A percentile compares a stretch with the other conserved stretches of the same genome.
Conservation (phyloP, 257 asterid genomes). For the Plantago elongata region DNA sequence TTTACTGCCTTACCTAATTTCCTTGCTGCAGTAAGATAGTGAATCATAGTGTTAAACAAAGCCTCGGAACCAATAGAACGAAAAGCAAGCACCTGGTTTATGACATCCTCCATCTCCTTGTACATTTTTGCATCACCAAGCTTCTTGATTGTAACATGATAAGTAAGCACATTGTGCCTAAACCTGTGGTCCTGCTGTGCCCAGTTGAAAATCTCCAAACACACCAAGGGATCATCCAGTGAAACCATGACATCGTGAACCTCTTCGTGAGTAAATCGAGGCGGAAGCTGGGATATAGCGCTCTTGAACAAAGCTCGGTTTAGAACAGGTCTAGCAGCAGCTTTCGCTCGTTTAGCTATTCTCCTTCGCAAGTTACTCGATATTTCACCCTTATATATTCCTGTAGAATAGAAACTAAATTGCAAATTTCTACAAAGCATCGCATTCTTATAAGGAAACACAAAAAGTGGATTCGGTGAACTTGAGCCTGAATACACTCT, state of each 20-base stretch:
- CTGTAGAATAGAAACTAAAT: constrained; percentile 39
- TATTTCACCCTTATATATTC: constrained; percentile 55
- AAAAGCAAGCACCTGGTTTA: constrained; percentile 76
- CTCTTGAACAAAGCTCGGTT: constrained; percentile 46
- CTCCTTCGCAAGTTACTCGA: constrained; percentile 71
- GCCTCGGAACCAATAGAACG: constrained; percentile 64
- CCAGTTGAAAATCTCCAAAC: constrained; percentile 90
- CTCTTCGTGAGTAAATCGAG: constrained; percentile 76
- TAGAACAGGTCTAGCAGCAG: constrained; percentile 62
- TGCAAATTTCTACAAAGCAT: constrained; percentile 10
- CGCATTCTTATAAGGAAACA: constrained; percentile 10
- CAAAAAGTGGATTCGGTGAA: constrained; percentile 12
- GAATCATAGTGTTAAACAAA: constrained; percentile 69
- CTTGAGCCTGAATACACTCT: background rate
- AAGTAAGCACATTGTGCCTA: constrained; percentile 56
- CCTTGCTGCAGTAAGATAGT: constrained; percentile 76
- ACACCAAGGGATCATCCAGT: constrained; percentile 63
- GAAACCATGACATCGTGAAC: constrained; percentile 51
- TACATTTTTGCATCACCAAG: constrained; percentile 80
- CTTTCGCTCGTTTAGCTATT: constrained; percentile 61
- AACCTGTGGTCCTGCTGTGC: constrained; percentile 84
- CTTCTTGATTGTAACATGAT: constrained; percentile 57
- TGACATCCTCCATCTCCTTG: constrained; percentile 77
- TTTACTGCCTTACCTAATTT: constrained; percentile 74
- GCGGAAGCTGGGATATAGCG: constrained; percentile 53